Evolutionary conservation across 768 basidiomycete species (phyloP), one percentile per base, ranked within the genome.

Genomic region (Tephrocybe sp.): DNA sequence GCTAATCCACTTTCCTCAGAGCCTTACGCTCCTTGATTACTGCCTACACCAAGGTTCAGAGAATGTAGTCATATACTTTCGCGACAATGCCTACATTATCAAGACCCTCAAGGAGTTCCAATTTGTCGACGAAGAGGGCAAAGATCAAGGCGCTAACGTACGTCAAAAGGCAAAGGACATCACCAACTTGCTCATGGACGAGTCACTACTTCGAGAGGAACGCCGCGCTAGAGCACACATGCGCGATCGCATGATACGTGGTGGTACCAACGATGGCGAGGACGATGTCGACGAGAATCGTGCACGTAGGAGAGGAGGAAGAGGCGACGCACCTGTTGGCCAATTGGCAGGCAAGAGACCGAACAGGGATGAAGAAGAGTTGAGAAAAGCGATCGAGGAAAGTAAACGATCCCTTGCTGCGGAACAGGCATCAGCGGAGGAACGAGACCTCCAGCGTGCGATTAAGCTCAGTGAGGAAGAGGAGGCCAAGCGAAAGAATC

Each of bases 61-160:
- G 71, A 98, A 99, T 66, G 95, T 98, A 17, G 93, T 98, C 53
- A 89, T 97, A 63, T 99, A 99, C 73, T 98, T 98, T 77, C 85
- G 84, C 41, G 95, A 99, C 67, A 98, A 99, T 65, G 70, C 97
- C 54, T 99, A 98, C 70, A 82, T 98, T 66, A 85, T 99, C 82
- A 98, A 98, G 76, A 98, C 96, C 1, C 82, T 99, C 54, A 96
- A 98, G 68, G 97, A 99, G 68, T 99, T 99, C 70, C 96, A 98
- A 60, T 97, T 85, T 64, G 68, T 96, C 50, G 97, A 98, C 68
- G 97, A 98, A 62, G 85, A 90, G 34, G 89, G 87, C 45, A 97
- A 97, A 68, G 97, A 99, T 65, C 93, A 97, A 62, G 97, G 97
- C 32, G 93, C 93, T n/a, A 99, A 98, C 68, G 92, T 95, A 13